phyloP scores from a whole-genome alignment of 805 yeast genomes.

The Candida pseudoglaebosa region DNA sequence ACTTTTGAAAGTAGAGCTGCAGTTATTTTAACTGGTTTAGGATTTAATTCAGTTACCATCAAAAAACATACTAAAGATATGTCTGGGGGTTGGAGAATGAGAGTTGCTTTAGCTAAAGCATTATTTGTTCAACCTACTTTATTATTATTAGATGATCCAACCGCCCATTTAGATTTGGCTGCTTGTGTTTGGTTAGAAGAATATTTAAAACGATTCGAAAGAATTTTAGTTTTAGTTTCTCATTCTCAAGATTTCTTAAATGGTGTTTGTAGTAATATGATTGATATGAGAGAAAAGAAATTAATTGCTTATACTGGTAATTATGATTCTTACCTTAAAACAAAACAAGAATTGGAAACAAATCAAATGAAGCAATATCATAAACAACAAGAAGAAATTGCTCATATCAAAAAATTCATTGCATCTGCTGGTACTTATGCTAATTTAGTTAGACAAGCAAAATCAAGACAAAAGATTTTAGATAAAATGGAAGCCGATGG shows the following conservation, averaged over 20 bases:
- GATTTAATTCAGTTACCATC: conserved; percentile 85
- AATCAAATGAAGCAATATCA: conserved; percentile 96
- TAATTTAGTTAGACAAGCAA: conserved; percentile 96
- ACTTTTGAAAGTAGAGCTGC: conserved; percentile 98
- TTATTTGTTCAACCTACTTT: conserved; percentile 96
- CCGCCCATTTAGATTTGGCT: conserved; percentile 98
- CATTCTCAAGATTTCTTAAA: conserved; percentile 99
- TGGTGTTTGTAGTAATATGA: conserved; percentile 97
- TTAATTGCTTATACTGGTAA: conserved; percentile 90
- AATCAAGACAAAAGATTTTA: conserved; percentile 97
- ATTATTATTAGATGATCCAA: conserved; percentile 93
- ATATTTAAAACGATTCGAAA: conserved; percentile 90
- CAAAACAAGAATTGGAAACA: conserved; percentile 88
- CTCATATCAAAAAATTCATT: conserved; percentile 96
- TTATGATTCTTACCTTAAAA: conserved; percentile 94
- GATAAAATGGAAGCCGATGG: conserved; percentile 99
- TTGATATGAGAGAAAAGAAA: conserved; percentile 88
- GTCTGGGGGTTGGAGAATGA: conserved; percentile 99
- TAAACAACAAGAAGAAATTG: conserved; percentile 98
- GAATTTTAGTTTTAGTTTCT: conserved; percentile 89
- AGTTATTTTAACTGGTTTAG: conserved; percentile 91
- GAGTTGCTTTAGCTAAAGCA: conserved; percentile 97
- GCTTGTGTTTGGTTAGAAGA: conserved; percentile 99
- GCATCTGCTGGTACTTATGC: conserved; percentile 99
- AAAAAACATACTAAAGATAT: conserved; percentile 94